Evolutionary conservation across 331 rosid species (phyloP).

Genomic region (Saraca asoca): DNA sequence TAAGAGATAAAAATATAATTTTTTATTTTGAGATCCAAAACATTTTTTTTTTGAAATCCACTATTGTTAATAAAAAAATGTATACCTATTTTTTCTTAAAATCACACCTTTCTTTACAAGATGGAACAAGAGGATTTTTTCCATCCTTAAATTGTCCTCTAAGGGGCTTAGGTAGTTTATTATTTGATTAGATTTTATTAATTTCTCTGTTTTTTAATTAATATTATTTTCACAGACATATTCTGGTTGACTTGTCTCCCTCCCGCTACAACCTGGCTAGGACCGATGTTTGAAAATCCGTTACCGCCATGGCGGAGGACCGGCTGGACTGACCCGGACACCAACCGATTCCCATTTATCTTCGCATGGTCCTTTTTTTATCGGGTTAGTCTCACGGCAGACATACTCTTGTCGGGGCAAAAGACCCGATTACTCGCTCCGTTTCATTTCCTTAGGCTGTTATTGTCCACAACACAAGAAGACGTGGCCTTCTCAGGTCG

Average conservation of each 20-base stretch:
- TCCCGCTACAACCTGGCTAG: conserved; percentile 28
- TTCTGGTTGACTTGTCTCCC: not conserved
- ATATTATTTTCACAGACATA: too few relatives aligned
- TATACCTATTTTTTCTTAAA: too few relatives aligned
- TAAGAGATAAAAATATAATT: too few relatives aligned
- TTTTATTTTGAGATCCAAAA: too few relatives aligned
- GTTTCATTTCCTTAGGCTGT: not conserved
- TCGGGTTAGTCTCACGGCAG: not conserved
- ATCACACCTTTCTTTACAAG: too few relatives aligned
- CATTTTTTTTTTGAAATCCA: too few relatives aligned
- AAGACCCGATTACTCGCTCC: not conserved
- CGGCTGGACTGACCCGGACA: conserved; percentile 9
- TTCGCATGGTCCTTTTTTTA: not conserved
- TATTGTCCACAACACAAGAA: conserved; percentile 39
- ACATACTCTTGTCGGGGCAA: not conserved
- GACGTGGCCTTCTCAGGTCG: conserved; percentile 46
- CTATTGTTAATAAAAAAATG: too few relatives aligned
- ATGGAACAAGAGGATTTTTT: too few relatives aligned
- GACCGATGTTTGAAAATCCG: conserved; percentile 24
- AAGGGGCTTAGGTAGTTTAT: too few relatives aligned
- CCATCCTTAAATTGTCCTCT: too few relatives aligned
- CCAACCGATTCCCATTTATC: not conserved
- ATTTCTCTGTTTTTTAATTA: too few relatives aligned
- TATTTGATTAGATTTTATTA: too few relatives aligned
- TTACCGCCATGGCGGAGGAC: conserved; percentile 20